phyloP scores from a whole-genome alignment of 768 basidiomycete genomes.

The Pleurotus tuoliensis region DNA sequence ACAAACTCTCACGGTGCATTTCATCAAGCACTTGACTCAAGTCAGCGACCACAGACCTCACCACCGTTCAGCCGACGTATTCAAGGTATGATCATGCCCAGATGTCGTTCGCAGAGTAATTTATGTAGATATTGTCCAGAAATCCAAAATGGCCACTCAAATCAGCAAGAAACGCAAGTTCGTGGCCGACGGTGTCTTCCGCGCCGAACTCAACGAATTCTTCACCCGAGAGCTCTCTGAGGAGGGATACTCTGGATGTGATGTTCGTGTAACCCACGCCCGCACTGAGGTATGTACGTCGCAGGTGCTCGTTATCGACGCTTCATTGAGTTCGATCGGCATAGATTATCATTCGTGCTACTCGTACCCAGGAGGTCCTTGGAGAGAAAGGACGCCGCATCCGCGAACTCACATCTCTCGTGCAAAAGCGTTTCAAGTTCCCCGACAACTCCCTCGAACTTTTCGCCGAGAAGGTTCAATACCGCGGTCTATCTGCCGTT shows the following conservation, averaged over 20 bases:
- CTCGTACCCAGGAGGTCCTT: constrained; percentile 97
- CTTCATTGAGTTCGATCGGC: constrained; percentile 1
- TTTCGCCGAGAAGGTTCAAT: constrained; percentile 98
- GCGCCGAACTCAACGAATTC: constrained; percentile 99
- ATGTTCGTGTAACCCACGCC: constrained; percentile 98
- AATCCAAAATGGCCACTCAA: constrained; percentile 64
- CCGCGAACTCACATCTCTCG: constrained; percentile 95
- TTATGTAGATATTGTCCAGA: neutral
- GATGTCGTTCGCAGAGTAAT: neutral
- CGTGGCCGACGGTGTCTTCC: constrained; percentile 97
- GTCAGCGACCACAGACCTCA: constrained; percentile 17
- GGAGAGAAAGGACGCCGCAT: constrained; percentile 99
- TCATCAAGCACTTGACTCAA: neutral
- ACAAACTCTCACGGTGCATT: constrained; percentile 10
- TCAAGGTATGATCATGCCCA: constrained; percentile 21
- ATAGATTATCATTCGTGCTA: constrained; percentile 98
- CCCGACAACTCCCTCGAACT: constrained; percentile 98
- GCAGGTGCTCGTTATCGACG: neutral
- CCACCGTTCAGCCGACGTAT: constrained; percentile 21
- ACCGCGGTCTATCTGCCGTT: constrained; percentile 96
- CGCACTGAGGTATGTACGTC: constrained; percentile 77
- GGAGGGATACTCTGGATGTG: constrained; percentile 99
- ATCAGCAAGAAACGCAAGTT: constrained; percentile 99
- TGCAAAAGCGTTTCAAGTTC: constrained; percentile 99
- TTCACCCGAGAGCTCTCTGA: constrained; percentile 97